Percentiles rank a stretch among this genome's conserved stretches.
Conservation (phyloP, 2,329 filamentous ascomycete species). For the Mollisia scopiformis region DNA sequence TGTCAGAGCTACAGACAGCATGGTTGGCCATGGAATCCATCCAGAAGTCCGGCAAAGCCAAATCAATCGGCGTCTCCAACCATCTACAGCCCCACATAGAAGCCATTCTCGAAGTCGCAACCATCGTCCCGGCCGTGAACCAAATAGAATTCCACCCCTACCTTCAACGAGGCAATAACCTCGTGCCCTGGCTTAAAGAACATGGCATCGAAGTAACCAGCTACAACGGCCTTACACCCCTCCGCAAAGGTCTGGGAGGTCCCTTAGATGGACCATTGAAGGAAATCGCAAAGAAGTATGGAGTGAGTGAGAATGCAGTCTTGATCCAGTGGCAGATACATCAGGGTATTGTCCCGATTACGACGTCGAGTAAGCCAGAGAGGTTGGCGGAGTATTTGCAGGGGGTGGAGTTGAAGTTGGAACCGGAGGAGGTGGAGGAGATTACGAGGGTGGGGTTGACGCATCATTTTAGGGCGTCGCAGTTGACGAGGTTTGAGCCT, state of each 20-base stretch:
- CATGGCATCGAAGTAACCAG: background rate
- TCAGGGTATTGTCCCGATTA: background rate
- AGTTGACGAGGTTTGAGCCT: background rate
- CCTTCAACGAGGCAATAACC: slow-evolving; percentile 1
- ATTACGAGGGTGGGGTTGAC: background rate
- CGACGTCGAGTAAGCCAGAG: background rate
- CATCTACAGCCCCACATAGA: slow-evolving; percentile 60
- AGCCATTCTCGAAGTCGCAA: slow-evolving; percentile 52
- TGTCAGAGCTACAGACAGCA: background rate
- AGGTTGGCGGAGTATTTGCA: background rate
- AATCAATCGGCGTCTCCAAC: slow-evolving; percentile 77
- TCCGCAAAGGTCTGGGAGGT: background rate
- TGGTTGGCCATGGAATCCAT: slow-evolving; percentile 65
- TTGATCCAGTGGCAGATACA: slow-evolving; percentile 3
- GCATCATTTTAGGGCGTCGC: background rate
- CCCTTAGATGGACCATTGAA: background rate
- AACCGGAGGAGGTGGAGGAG: background rate
- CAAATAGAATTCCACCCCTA: slow-evolving; percentile 49
- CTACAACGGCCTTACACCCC: background rate
- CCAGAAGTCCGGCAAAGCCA: slow-evolving; percentile 62
- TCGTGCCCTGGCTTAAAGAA: background rate
- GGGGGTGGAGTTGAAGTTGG: background rate
- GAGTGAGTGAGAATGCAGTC: background rate
- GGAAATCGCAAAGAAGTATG: background rate
- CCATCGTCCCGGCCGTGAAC: slow-evolving; percentile 44